Percentiles rank a stretch among this genome's conserved stretches.
These are phyloP conservation scores for Tilletia caries DNA, from an alignment of 1,284 basidiomycete genomes.

Conservation along the genomic window DNA sequence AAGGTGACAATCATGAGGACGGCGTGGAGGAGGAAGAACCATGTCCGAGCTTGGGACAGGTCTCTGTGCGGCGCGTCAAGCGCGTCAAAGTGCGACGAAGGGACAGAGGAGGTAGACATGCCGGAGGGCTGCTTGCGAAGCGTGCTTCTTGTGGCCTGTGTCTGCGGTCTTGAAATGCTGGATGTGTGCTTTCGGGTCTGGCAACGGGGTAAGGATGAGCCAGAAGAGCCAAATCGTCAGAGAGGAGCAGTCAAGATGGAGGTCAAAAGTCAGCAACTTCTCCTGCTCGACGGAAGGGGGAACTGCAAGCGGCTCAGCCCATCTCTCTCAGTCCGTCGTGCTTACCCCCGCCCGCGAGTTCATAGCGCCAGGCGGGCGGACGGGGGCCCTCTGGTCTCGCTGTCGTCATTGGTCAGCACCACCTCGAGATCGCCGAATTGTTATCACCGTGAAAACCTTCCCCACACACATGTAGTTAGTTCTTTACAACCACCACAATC, in stretches of 20 bases:
- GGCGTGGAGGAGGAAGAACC: conserved; percentile 35
- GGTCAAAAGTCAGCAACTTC: too few relatives aligned
- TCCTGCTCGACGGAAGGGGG: too few relatives aligned
- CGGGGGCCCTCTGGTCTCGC: too few relatives aligned
- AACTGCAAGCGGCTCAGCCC: too few relatives aligned
- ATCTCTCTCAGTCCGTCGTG: background rate
- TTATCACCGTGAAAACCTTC: background rate
- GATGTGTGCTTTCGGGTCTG: too few relatives aligned
- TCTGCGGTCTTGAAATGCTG: too few relatives aligned
- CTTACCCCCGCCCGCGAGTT: background rate
- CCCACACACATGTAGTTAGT: too few relatives aligned
- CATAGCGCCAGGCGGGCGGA: too few relatives aligned
- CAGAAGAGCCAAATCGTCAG: too few relatives aligned
- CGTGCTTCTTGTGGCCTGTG: background rate
- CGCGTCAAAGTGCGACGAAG: background rate
- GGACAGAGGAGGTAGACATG: background rate
- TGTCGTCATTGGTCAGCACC: conserved; percentile 7
- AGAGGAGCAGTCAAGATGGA: too few relatives aligned
- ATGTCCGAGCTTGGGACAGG: background rate
- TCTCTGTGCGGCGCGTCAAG: background rate
- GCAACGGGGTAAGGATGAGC: too few relatives aligned
- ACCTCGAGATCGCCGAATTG: background rate
- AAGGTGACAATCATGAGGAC: conserved; percentile 58
- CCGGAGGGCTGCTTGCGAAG: background rate
- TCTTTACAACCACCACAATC: too few relatives aligned